Percentiles rank a stretch among this genome's conserved stretches.
Evolutionary conservation across 202 grass and related monocot species (phyloP).

Genomic region (Zoysia matrella): DNA sequence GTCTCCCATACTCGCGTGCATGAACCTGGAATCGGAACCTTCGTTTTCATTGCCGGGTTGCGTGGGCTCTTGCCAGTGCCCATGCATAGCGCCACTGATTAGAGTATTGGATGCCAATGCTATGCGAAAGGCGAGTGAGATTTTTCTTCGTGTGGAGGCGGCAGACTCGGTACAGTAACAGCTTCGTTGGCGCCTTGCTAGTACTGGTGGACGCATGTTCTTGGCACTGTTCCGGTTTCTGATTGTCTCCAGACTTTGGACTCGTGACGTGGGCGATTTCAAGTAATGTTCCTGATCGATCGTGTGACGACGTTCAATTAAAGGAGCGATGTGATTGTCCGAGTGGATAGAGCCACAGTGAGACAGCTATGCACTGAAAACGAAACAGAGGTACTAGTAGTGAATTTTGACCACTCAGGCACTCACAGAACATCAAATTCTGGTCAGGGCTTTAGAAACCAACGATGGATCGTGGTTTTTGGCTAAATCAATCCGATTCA

Average conservation of each 20-base stretch:
- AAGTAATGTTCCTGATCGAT: background rate
- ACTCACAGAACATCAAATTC: no score
- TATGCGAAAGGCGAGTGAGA: background rate
- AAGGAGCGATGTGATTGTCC: no score
- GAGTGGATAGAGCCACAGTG: no score
- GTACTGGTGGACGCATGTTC: background rate
- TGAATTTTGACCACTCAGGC: no score
- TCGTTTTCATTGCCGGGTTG: background rate
- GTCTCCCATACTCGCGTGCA: background rate
- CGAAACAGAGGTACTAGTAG: no score
- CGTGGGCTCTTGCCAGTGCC: background rate
- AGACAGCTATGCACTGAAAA: no score
- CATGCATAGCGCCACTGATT: background rate
- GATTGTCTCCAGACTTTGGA: background rate
- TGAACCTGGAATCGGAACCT: background rate
- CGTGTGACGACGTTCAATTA: no score
- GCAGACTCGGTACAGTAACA: background rate
- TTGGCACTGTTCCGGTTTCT: background rate
- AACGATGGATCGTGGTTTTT: no score
- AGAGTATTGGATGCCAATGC: background rate
- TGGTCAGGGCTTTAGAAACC: no score
- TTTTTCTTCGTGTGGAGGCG: background rate
- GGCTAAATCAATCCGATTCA: no score
- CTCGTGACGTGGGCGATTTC: background rate
- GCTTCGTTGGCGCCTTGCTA: background rate